Base-by-base conservation (phyloP, 2,329 filamentous ascomycete species). In the Trichoderma aggressivum region DNA sequence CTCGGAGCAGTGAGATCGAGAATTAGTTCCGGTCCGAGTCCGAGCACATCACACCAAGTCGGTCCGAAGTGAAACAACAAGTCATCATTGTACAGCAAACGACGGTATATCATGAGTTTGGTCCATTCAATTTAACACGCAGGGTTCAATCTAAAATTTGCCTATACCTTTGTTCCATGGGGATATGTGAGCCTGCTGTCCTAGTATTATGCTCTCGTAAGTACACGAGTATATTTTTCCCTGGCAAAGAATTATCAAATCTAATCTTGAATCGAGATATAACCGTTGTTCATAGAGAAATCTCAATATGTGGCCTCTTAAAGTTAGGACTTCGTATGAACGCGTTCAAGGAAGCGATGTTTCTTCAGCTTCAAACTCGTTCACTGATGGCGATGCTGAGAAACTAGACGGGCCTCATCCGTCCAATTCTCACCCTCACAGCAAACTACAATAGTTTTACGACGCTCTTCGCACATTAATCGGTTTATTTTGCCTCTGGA, bases 101-200 rank as follows among this genome's bases (percentile, higher is more conserved):
- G 3, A 43, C 3, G 0, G 2, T 16, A n/a, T 3, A n/a, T 2
- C 1, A 10, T 43, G 5, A n/a, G 1, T 7, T 43, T 43, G 2
- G 7, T n/a, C 16, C n/a, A n/a, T 43, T n/a, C 18, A 7, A n/a
- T 10, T 43, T 43, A 18, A n/a, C 39, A 43, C 7, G 18, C 1
- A 10, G 39, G 10, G 7, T 2, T n/a, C 0, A 43, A n/a, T 43
- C 39, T 39, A 18, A 43, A 43, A 39, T 3, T 3, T n/a, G 16
- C 18, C 18, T 43, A 43, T 43, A n/a, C 39, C 39, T 8, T n/a
- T 10, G 18, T 43, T 43, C 16, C 39, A 43, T n/a, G 7, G 18
- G 16, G 39, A 43, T n/a, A 43, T 43, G 39, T n/a, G 39, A 43
- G 7, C 39, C 16, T 43, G 7, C 7, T 43, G 7, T 8, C 7